Percentiles rank a stretch among this genome's conserved stretches.
Conservation (phyloP, 441 rosid species). For the Melastoma candidum region DNA sequence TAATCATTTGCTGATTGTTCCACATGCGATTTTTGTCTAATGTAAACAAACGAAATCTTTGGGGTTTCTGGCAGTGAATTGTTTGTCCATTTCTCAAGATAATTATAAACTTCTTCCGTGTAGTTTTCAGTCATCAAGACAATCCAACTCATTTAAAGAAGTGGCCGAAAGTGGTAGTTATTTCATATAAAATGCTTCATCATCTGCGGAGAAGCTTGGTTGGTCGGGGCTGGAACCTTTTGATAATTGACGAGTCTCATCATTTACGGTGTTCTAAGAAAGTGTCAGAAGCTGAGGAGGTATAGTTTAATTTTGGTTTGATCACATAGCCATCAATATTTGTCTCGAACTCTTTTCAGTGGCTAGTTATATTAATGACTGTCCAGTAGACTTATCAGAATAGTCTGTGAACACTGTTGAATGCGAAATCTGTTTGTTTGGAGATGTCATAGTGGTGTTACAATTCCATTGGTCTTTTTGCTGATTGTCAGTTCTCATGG, state of each 20-base stretch:
- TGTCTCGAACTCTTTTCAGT: background rate
- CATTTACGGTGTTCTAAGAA: slow-evolving; percentile 76
- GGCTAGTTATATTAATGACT: background rate
- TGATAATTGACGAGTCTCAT: slow-evolving; percentile 95
- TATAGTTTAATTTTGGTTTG: slow-evolving; percentile 16
- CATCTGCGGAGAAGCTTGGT: slow-evolving; percentile 62
- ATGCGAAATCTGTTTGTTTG: too few relatives aligned
- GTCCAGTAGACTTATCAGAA: too few relatives aligned
- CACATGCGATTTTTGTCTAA: background rate
- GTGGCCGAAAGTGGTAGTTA: slow-evolving; percentile 82
- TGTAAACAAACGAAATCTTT: background rate
- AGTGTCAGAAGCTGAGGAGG: slow-evolving; percentile 63
- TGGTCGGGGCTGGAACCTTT: slow-evolving; percentile 69
- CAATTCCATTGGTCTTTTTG: too few relatives aligned
- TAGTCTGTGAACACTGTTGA: too few relatives aligned
- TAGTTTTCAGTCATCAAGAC: slow-evolving; percentile 82
- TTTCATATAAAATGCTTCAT: slow-evolving; percentile 82
- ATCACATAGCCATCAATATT: too few relatives aligned
- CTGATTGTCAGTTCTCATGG: too few relatives aligned
- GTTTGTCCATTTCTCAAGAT: background rate
- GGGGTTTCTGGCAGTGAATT: background rate
- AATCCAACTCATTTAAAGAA: slow-evolving; percentile 58
- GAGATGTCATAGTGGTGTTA: too few relatives aligned
- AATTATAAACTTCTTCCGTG: slow-evolving; percentile 10
- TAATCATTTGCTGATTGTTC: background rate